A percentile compares a stretch with the other conserved stretches of the same genome.
Evolutionary conservation across 2,329 filamentous ascomycete species (phyloP).

Genomic region (Nemania abortiva): DNA sequence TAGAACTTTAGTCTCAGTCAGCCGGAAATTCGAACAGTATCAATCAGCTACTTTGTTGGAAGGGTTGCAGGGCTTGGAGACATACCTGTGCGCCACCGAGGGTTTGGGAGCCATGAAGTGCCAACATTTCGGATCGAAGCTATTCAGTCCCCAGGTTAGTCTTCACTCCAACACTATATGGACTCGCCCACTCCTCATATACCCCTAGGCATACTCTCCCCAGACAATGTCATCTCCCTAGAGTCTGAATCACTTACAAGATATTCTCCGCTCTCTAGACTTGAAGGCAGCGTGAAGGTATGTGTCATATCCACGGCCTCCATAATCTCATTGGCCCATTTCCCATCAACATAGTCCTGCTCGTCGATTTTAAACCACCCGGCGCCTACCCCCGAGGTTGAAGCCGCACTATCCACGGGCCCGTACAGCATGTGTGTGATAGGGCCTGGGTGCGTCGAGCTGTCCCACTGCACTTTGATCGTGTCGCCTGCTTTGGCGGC

Average conservation of each 20-base stretch:
- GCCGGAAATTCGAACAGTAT: too few relatives aligned
- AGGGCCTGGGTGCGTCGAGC: conserved; percentile 54
- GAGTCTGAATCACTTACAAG: conserved; percentile 39
- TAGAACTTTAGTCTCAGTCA: conserved; percentile 44
- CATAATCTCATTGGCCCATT: conserved; percentile 49
- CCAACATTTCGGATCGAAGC: conserved; percentile 54
- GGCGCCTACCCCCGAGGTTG: conserved; percentile 64
- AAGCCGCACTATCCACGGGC: conserved; percentile 72
- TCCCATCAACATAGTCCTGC: conserved; percentile 42
- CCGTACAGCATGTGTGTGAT: conserved; percentile 52
- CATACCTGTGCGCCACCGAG: conserved; percentile 45
- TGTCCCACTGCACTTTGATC: conserved; percentile 56
- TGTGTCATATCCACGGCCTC: conserved; percentile 41
- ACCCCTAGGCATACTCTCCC: background rate
- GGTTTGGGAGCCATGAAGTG: conserved; percentile 49
- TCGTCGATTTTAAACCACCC: conserved; percentile 50
- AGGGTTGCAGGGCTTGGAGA: too few relatives aligned
- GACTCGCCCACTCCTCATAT: background rate
- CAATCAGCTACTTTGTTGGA: background rate
- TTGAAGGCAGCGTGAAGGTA: conserved; percentile 47
- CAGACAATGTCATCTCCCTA: background rate
- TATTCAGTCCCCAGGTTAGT: conserved; percentile 19
- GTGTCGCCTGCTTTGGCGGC: conserved; percentile 51
- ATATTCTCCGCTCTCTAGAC: conserved; percentile 51
- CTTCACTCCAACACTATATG: background rate